Base-by-base conservation (phyloP, 805 yeast genomes). In the Teunomyces funiuensis region DNA sequence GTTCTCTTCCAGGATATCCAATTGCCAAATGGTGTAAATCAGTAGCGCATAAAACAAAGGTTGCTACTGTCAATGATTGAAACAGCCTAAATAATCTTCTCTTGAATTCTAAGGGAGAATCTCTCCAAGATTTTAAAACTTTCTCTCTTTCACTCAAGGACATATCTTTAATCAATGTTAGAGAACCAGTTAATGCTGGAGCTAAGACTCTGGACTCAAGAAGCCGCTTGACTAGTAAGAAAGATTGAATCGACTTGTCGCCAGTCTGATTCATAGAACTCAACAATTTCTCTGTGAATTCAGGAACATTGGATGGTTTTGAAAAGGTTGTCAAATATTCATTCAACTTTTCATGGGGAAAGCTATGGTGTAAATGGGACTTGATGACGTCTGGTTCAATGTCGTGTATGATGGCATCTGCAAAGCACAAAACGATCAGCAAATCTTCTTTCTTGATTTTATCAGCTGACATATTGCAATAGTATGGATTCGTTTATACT, bases 121-220 rank as follows among this genome's bases (percentile, higher is more conserved):
- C 58, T 26, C 68, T 54, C 79, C 79, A 73, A 4, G 61, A 43
- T 4, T 37, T 41, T 22, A 77, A 46, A 13, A 74, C 42, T 2
- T 39, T 45, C 34, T 55, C 65, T 14, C 68, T 53, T 46, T 74
- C 68, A 2, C 45, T 45, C 9, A 44, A 13, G 5, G 60, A 37
- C 76, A 71, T 71, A 11, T 71, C 73, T 14, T 58, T 48, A 5
- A 71, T 40, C 19, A 61, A 52, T 17, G 63, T 69, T 9, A 61
- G 46, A 6, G 69, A 53, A n/a, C 53, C 54, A n/a, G 74, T 64
- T 26, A 66, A 47, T 0, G 55, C 48, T 3, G 67, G 71, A 25
- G 66, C 55, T 6, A 52, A 44, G 6, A 66, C 39, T 37, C 68
- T 55, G 25, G 64, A 60, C n/a, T 55, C 55, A 39, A 70, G 58